Evolutionary conservation across 106 monocot species (phyloP), one percentile per base, ranked within the genome.

Genomic region (Dioscorea alata): DNA sequence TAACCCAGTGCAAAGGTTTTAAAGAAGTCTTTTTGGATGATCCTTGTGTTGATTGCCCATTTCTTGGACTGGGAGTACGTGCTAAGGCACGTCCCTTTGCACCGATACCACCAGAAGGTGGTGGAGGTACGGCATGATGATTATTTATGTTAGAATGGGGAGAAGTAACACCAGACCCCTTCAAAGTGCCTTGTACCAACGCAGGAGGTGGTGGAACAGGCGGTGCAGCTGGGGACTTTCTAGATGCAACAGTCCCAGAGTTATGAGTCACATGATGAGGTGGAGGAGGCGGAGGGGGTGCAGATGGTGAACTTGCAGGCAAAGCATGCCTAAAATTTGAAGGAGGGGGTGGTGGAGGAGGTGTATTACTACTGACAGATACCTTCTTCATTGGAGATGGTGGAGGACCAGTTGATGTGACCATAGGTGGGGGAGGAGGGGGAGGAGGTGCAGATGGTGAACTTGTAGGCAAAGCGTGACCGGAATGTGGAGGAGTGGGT

Each of bases 1-100:
- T 95, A 31, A 95, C 80, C 95, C 95, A 95, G 65, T 95, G 96
- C 71, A 96, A 50, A 17, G 96, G 91, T 61, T 92, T 96, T 57
- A 96, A 69, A 79, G 85, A 82, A 33, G 91, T 65, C 70, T 62
- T 91, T 72, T 78, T 91, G 34, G 84, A 60, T 64, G 78, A 66
- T 60, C 64, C 31, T 63, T 81, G 85, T 9, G 65, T 42, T 71
- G 76, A 68, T 48, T 76, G 71, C 21, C 51, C 25, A 66, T 74
- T 74, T 57, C 76, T 71, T 23, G 80, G 71, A 70, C 70, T 57
- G 51, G 58, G 28, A 48, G 68, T 24, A 42, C 71, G 79, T 58
- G 60, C 25, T 65, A 57, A 49, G 57, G 15, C 74, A 7, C 76
- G 73, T 23, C 75, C 80, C 61, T 78, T 90, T n/a, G 52, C 57